Percentiles rank a stretch among this genome's conserved stretches.
Conservation (phyloP, 2,329 filamentous ascomycete species). For the Xylariaceae sp. region DNA sequence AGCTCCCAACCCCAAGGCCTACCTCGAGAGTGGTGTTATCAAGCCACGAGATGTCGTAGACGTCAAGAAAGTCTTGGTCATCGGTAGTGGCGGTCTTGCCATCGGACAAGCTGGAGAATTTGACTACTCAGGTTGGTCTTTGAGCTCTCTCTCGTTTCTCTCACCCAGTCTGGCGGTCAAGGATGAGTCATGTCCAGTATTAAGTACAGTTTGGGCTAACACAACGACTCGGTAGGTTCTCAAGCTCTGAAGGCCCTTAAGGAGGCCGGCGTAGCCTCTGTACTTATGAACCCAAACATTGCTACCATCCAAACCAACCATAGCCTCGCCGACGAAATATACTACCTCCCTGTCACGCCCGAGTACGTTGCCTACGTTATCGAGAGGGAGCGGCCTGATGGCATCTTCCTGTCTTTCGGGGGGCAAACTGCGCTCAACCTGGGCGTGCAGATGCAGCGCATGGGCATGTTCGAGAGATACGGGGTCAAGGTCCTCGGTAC, state of each 20-base stretch:
- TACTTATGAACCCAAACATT: conserved; percentile 97
- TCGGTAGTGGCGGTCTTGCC: conserved; percentile 89
- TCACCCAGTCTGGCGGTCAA: conserved; percentile 12
- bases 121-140: conserved; percentile 84
- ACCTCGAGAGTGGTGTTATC: conserved; percentile 82
- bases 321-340: conserved; percentile 92
- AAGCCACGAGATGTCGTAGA: conserved; percentile 75
- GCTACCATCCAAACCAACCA: conserved; percentile 98
- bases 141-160: not conserved
- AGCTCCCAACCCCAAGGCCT: conserved; percentile 78
- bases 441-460: conserved; percentile 94
- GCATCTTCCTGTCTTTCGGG: conserved; percentile 95
- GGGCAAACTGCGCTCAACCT: conserved; percentile 96
- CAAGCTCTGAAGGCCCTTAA: conserved; percentile 96
- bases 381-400: conserved; percentile 91
- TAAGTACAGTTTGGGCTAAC: conserved; percentile 16
- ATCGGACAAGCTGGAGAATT: conserved; percentile 99
- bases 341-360: conserved; percentile 95
- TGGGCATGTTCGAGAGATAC: conserved; percentile 92
- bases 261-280: conserved; percentile 85
- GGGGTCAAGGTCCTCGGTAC: conserved; percentile 94
- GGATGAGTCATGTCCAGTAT: conserved; percentile 13
- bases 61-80: conserved; percentile 95
- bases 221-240: conserved; percentile 56
- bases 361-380: conserved; percentile 98